Conservation (phyloP, 129 eudicot species). For the Solidago caesia region DNA sequence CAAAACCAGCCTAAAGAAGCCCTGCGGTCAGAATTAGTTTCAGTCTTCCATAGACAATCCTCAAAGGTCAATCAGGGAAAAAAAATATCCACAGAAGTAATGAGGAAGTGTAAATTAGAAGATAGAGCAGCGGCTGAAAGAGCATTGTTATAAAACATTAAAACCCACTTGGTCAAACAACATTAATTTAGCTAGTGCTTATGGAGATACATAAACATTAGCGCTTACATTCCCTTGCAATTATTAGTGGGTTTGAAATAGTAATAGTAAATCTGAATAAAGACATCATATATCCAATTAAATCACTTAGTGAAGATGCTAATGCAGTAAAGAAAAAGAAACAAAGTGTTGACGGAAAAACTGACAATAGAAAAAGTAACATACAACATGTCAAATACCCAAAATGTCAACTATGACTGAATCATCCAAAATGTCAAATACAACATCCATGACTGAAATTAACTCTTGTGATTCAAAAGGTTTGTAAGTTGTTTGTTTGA, state of each 20-base stretch:
- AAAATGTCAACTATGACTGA: no score
- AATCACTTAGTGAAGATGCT: no score
- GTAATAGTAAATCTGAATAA: no score
- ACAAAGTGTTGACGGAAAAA: no score
- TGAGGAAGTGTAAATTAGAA: neutral
- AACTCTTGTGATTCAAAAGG: no score
- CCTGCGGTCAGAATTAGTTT: constrained; percentile 40
- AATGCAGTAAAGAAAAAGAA: no score
- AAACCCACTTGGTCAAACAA: neutral
- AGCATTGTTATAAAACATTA: neutral
- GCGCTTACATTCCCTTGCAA: no score
- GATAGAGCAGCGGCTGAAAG: neutral
- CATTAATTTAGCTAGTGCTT: neutral
- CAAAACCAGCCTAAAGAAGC: constrained; percentile 97
- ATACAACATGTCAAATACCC: no score
- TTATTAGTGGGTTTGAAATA: no score
- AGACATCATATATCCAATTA: no score
- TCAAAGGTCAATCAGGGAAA: neutral
- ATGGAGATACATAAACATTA: no score
- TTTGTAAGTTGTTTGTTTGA: neutral
- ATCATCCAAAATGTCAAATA: neutral
- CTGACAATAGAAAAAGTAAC: no score
- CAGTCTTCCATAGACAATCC: constrained; percentile 6
- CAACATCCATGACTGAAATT: neutral
- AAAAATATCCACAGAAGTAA: constrained; percentile 2